A percentile compares a stretch with the other conserved stretches of the same genome.
phyloP scores from a whole-genome alignment of 2,329 filamentous ascomycete species.

The Aspergillus tamarii region DNA sequence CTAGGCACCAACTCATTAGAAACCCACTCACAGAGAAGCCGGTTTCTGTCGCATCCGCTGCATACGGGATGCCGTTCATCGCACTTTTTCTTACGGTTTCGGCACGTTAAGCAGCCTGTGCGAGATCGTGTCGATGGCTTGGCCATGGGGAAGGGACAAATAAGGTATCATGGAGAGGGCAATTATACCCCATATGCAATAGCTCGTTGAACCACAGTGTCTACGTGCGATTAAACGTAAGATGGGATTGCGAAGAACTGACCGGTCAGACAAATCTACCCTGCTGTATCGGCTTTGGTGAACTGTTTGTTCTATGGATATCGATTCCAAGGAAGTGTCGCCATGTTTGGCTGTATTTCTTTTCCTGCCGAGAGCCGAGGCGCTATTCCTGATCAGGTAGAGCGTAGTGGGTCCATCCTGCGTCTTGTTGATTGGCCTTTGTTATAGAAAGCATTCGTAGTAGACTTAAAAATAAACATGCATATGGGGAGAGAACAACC shows the following conservation, averaged over 20 bases:
- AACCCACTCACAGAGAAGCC: conserved; percentile 8
- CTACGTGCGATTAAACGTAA: neutral
- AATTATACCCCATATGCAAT: neutral
- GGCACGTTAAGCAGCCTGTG: conserved; percentile 12
- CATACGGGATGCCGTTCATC: conserved; percentile 12
- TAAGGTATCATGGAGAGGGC: neutral
- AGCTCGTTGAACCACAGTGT: neutral
- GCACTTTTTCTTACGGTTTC: conserved; percentile 17
- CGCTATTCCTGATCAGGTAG: too few relatives aligned
- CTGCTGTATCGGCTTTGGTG: too few relatives aligned
- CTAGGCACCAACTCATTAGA: neutral
- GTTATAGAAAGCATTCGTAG: too few relatives aligned
- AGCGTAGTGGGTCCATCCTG: too few relatives aligned
- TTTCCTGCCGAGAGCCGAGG: too few relatives aligned
- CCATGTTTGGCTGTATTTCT: too few relatives aligned
- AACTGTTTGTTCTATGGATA: too few relatives aligned
- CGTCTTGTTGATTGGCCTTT: too few relatives aligned
- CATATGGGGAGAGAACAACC: too few relatives aligned
- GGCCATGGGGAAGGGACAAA: neutral
- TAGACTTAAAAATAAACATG: too few relatives aligned
- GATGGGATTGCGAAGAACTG: neutral
- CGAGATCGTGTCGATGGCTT: neutral
- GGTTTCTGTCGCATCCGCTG: conserved; percentile 12
- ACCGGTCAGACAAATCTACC: too few relatives aligned
- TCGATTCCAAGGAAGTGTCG: too few relatives aligned